These are phyloP conservation scores for Pascua sp. DNA, from an alignment of 1,284 basidiomycete genomes.

Conservation along the genomic window DNA sequence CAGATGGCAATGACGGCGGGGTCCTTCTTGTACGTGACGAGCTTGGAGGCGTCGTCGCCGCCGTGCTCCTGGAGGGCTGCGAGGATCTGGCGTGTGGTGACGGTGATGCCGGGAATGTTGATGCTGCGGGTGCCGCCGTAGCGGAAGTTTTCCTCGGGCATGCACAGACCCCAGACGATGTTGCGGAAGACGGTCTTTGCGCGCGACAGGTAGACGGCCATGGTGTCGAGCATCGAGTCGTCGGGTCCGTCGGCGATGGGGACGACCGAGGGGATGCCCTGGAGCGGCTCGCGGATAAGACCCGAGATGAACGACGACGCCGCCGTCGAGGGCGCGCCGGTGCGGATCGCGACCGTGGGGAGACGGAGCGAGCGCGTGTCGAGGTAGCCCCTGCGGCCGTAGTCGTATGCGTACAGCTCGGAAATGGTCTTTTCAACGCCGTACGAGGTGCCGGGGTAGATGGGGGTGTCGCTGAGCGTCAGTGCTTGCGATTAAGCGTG, in stretches of 20 bases:
- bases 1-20: conserved; percentile 45
- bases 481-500: conserved; percentile 32
- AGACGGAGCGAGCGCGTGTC: conserved; percentile 62
- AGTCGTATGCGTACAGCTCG: conserved; percentile 65
- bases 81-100: conserved; percentile 48
- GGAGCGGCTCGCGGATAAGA: conserved; percentile 63
- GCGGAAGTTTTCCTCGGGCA: conserved; percentile 42
- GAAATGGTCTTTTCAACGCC: conserved; percentile 59
- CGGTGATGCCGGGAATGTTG: conserved; percentile 49
- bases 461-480: conserved; percentile 54
- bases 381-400: conserved; percentile 59
- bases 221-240: conserved; percentile 49
- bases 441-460: conserved; percentile 60
- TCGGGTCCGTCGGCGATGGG: conserved; percentile 52
- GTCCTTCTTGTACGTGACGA: conserved; percentile 48
- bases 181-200: conserved; percentile 54
- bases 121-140: conserved; percentile 35
- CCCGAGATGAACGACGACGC: conserved; percentile 63
- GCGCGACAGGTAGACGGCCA: conserved; percentile 58
- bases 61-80: conserved; percentile 45
- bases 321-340: conserved; percentile 58
- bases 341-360: conserved; percentile 61
- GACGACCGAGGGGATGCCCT: conserved; percentile 55
- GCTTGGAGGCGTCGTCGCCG: conserved; percentile 31
- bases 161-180: conserved; percentile 46